These are phyloP conservation scores for Dendrocalamus sinicus DNA, from an alignment of 176 grass and related monocot genomes.

Conservation along the genomic window DNA sequence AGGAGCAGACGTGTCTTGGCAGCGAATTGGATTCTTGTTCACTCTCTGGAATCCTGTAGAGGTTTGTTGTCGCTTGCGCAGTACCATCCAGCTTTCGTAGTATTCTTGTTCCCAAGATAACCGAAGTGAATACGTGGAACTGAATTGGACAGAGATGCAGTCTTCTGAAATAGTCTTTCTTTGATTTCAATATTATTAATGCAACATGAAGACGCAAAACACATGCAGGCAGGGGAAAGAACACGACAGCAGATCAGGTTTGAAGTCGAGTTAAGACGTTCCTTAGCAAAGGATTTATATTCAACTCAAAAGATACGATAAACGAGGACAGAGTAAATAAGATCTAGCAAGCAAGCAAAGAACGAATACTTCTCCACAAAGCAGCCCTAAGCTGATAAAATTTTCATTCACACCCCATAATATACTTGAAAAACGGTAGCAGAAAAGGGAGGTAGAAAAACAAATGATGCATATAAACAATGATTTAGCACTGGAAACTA, in stretches of 20 bases:
- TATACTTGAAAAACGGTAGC: not conserved
- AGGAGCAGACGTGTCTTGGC: slow-evolving; percentile 20
- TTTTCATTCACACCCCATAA: not conserved
- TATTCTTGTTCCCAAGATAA: slow-evolving; percentile 30
- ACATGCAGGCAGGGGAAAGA: not conserved
- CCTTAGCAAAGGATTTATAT: not conserved
- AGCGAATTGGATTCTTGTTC: slow-evolving; percentile 53
- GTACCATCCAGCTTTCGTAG: slow-evolving; percentile 8
- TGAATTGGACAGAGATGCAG: slow-evolving; percentile 22
- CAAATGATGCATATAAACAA: not conserved
- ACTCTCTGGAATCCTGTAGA: slow-evolving; percentile 28
- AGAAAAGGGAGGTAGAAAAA: not conserved
- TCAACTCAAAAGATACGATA: not conserved
- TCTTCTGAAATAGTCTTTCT: not conserved
- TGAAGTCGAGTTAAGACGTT: not conserved
- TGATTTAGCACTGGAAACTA: not conserved
- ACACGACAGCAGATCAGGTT: not conserved
- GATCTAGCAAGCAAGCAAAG: slow-evolving; percentile 18
- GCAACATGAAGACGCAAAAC: slow-evolving; percentile 10
- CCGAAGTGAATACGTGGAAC: slow-evolving; percentile 22
- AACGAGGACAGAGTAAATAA: not conserved
- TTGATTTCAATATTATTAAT: not conserved
- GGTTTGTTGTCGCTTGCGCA: slow-evolving; percentile 27
- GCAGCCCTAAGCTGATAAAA: not conserved
- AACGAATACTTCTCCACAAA: not conserved